A percentile compares a stretch with the other conserved stretches of the same genome.
Conservation (phyloP, 2,329 filamentous ascomycete species). For the Fusarium staphyleae region DNA sequence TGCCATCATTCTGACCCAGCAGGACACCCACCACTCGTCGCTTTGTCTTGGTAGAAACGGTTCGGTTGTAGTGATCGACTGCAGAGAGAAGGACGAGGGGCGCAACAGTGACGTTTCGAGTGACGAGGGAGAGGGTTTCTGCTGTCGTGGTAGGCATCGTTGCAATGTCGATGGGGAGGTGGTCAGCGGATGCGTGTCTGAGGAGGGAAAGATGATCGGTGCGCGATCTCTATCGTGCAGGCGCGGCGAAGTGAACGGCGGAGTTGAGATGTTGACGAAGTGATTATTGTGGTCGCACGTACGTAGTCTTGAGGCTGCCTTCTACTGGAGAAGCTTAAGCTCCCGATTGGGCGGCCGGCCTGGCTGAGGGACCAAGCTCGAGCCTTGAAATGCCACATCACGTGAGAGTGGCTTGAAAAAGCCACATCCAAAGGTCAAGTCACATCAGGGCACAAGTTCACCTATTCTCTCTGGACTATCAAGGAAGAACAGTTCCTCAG, state of each 20-base stretch:
- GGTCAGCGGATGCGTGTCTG: conserved; percentile 24
- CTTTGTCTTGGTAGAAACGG: conserved; percentile 82
- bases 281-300: conserved; percentile 39
- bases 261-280: conserved; percentile 32
- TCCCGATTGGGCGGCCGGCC: conserved; percentile 41
- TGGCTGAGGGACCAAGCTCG: conserved; percentile 22
- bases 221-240: conserved; percentile 28
- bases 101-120: conserved; percentile 93
- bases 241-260: conserved; percentile 23
- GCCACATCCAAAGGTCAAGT: conserved; percentile 13
- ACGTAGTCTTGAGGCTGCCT: conserved; percentile 46
- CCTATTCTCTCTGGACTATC: too few relatives aligned
- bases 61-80: conserved; percentile 97
- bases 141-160: conserved; percentile 95
- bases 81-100: conserved; percentile 96
- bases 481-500: too few relatives aligned
- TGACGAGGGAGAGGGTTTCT: conserved; percentile 94
- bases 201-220: conserved; percentile 13
- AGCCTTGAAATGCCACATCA: conserved; percentile 30
- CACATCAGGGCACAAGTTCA: neutral
- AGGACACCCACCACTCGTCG: conserved; percentile 93
- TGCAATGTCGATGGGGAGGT: conserved; percentile 33
- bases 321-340: conserved; percentile 40
- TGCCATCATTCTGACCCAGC: conserved; percentile 93
- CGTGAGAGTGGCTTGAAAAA: neutral